Base-by-base conservation (phyloP, 208 protist species). In the Trypanosoma cruzi region DNA sequence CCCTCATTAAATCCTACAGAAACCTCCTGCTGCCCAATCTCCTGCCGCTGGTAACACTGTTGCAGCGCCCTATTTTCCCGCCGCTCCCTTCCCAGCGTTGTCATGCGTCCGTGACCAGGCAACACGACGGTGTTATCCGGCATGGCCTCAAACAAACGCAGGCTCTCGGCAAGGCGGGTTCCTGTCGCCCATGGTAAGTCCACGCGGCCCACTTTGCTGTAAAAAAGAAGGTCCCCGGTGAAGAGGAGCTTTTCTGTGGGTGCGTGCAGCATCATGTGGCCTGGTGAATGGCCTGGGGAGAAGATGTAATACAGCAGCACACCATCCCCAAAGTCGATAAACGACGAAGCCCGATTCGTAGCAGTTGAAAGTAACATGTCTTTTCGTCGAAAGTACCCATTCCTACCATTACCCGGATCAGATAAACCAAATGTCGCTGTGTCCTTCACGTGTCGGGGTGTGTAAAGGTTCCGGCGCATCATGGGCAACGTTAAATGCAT, bases 251-350 rank as follows among this genome's bases (percentile, higher is more conserved):
- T 80, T 69, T 96, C 89, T 8, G 79, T 86, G 26, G 89, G 88
- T 14, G 94, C 76, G 52, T 86, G 84, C 40, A 96, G 77, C 92
- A 95, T 91, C 87, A 92, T 95, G 81, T 96, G 92, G 20, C 92
- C 92, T 0, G 85, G 88, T 5, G 89, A 93, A 78, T 96, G 92
- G 8, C 92, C 92, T 2, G 92, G 92, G 26, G 89, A 94, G 76
- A 89, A 93, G 65, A 95, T 79, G 80, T 96, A 95, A 57, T 91
- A 84, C 46, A 96, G 75, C 42, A 89, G 53, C 14, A 78, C 80
- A 70, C 92, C 82, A 32, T 74, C 60, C n/a, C 88, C 90, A 53
- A 96, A 88, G 65, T 93, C 82, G 68, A 88, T 83, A 53, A 94
- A 96, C 8, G 84, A 91, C 14, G 84, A 90, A 28, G 88, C 76